phyloP scores from a whole-genome alignment of 2,329 filamentous ascomycete genomes.

The Blastomyces gilchristii region DNA sequence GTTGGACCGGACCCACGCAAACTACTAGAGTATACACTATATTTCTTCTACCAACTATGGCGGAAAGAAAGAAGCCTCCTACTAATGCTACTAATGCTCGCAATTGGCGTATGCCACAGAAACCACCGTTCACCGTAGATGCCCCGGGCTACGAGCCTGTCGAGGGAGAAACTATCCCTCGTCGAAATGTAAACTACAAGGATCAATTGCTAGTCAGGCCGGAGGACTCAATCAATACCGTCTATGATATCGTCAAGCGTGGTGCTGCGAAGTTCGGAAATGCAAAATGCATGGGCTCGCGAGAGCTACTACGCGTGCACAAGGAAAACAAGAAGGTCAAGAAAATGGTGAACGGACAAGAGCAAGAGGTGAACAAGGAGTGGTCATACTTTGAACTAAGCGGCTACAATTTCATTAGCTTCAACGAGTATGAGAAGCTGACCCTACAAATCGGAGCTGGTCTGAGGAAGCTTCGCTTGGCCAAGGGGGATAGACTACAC shows the following conservation, averaged over 20 bases:
- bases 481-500: conserved; percentile 54
- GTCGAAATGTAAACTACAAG: conserved; percentile 60
- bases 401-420: conserved; percentile 63
- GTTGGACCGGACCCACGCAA: not conserved
- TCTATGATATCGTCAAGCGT: conserved; percentile 66
- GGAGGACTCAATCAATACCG: conserved; percentile 58
- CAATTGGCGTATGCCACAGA: not conserved
- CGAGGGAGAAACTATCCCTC: conserved; percentile 73
- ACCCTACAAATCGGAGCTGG: conserved; percentile 55
- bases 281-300: conserved; percentile 56
- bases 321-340: conserved; percentile 78
- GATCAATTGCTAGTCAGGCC: conserved; percentile 58
- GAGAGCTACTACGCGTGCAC: conserved; percentile 66
- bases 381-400: conserved; percentile 84
- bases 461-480: conserved; percentile 57
- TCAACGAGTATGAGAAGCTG: conserved; percentile 64
- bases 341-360: conserved; percentile 72
- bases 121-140: conserved; percentile 52
- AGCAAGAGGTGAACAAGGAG: conserved; percentile 73
- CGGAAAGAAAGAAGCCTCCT: not conserved
- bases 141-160: conserved; percentile 56
- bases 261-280: conserved; percentile 54
- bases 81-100: conserved; percentile 1
- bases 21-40: not conserved
- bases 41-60: not conserved